Evolutionary conservation across 495 filamentous ascomycete species (phyloP).

Genomic region (Talaromyces liani): DNA sequence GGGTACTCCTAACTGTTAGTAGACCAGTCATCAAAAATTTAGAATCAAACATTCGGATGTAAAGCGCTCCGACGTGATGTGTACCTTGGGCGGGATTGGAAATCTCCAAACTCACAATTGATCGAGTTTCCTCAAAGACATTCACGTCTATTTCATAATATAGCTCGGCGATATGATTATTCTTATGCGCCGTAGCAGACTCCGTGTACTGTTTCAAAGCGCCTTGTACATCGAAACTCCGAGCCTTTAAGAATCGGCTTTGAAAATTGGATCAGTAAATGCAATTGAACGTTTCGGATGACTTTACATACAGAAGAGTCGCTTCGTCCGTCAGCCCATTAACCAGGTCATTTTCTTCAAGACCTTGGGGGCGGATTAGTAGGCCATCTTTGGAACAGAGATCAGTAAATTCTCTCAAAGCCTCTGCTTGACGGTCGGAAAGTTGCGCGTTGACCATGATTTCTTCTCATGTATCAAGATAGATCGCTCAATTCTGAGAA

Average conservation of each 20-base stretch:
- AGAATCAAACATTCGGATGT: neutral
- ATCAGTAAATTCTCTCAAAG: neutral
- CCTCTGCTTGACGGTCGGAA: neutral
- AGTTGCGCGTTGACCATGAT: neutral
- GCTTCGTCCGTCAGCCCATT: neutral
- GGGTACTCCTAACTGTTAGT: neutral
- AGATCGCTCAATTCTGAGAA: neutral
- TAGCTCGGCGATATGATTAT: neutral
- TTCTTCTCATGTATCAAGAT: neutral
- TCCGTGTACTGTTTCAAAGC: neutral
- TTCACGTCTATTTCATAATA: neutral
- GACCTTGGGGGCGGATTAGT: neutral
- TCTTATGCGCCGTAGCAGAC: neutral
- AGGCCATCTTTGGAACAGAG: neutral
- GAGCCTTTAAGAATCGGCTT: neutral
- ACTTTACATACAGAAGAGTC: neutral
- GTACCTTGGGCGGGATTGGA: neutral
- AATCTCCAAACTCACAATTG: neutral
- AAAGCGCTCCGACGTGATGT: neutral
- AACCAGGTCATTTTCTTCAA: neutral
- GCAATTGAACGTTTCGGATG: neutral
- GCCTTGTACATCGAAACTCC: neutral
- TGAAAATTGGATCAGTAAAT: neutral
- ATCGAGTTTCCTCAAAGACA: neutral
- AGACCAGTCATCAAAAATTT: neutral